These are phyloP conservation scores for Umbelopsis ramanniana DNA, from an alignment of 192 early-diverging fungal species.

Conservation along the genomic window DNA sequence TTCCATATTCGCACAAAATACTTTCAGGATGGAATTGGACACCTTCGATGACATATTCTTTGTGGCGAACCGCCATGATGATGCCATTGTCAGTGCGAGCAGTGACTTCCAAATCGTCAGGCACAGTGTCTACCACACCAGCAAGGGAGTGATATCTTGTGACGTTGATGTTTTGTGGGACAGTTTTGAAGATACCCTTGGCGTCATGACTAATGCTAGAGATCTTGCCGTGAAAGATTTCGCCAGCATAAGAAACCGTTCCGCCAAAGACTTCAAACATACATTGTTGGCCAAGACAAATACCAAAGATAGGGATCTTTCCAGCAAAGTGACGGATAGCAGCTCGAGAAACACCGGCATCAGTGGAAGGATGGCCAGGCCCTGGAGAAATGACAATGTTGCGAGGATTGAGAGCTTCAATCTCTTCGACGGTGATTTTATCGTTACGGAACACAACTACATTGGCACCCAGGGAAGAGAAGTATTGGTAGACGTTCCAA, in stretches of 20 bases:
- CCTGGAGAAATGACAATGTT: slow-evolving; percentile 98
- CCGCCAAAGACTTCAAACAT: slow-evolving; percentile 98
- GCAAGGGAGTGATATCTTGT: slow-evolving; percentile 98
- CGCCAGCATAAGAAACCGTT: slow-evolving; percentile 89
- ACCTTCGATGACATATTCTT: slow-evolving; percentile 86
- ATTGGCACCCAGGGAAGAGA: slow-evolving; percentile 88
- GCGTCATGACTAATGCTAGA: slow-evolving; percentile 90
- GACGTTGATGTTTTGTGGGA: slow-evolving; percentile 84
- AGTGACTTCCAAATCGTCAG: slow-evolving; percentile 84
- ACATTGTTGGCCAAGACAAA: slow-evolving; percentile 97
- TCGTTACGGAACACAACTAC: slow-evolving; percentile 95
- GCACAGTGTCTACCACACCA: slow-evolving; percentile 81
- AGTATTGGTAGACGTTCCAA: slow-evolving; percentile 98
- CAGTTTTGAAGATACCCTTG: slow-evolving; percentile 82
- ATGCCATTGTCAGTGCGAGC: slow-evolving; percentile 80
- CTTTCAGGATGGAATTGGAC: slow-evolving; percentile 99
- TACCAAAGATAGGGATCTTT: slow-evolving; percentile 94
- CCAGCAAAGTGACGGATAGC: slow-evolving; percentile 89
- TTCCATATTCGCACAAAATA: slow-evolving; percentile 92
- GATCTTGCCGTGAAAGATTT: slow-evolving; percentile 98
- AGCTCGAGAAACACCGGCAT: slow-evolving; percentile 90
- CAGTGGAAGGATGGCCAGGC: slow-evolving; percentile 90
- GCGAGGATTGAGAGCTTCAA: slow-evolving; percentile 79
- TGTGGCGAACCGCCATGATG: slow-evolving; percentile 97
- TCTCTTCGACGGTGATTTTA: slow-evolving; percentile 85